Base-by-base conservation (phyloP, 768 basidiomycete genomes). In the Boletus reticulatus region DNA sequence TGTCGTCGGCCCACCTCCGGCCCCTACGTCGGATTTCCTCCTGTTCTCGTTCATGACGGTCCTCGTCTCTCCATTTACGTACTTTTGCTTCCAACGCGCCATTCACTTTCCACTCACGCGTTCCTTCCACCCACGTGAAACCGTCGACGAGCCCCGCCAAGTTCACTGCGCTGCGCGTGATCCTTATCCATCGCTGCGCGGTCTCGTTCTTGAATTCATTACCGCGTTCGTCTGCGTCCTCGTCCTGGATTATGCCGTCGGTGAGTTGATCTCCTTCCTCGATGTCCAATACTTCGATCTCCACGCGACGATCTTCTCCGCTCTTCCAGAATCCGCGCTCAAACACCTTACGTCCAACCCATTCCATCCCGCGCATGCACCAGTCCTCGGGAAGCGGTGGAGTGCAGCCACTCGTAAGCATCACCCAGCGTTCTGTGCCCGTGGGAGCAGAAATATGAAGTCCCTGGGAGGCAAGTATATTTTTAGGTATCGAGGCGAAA, bases 281-380 rank as follows among this genome's bases (percentile, higher is more conserved):
- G 51, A 79, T 73, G 50, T 88, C 80, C 46, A 96, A 76, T 1
- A 94, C 86, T 63, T 94, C 94, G 52, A 91, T 78, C 76, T 98
- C 96, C 58, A 73, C 65, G 39, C 75, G 73, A 45, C 80, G 78
- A 53, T 86, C 85, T 49, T 87, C 88, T 32, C 81, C 82, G n/a
- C 77, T 76, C 67, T 88, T 91, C 97, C 97, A 99, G 69, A 88
- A 98, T 0, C 95, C 96, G 39, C 92, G 84, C 69, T 96, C 94
- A 67, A 89, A 98, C 16, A 98, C 86, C 57, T 84, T 84, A 55
- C 92, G 80, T 7, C 92, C 89, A 4, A 92, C 88, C 97, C 97
- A 99, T 62, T 94, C 94, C 87, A 95, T 92, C 1, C 97, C 97
- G 32, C 97, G 82, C 61, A 98, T 68, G 64, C 89, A 91, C 94